Evolutionary conservation across 345 rosid species (phyloP).

Genomic region (Eucalyptus rudis): DNA sequence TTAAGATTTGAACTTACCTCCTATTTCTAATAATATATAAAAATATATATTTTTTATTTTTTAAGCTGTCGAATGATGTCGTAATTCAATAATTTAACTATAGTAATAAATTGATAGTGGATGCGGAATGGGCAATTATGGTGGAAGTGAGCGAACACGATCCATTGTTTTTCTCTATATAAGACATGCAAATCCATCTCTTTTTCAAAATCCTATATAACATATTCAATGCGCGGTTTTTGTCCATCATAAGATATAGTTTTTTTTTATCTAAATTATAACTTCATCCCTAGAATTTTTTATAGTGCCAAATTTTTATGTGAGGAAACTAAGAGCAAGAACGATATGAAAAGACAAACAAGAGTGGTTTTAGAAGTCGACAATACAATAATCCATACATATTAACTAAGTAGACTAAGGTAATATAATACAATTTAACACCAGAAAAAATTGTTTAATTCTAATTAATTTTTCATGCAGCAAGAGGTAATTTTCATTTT

Average conservation of each 20-base stretch:
- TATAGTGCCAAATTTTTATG: background rate
- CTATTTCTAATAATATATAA: background rate
- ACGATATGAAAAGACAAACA: background rate
- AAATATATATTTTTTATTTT: background rate
- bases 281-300: background rate
- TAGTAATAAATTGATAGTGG: background rate
- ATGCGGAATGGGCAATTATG: background rate
- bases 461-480: background rate
- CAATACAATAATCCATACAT: background rate
- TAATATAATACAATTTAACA: background rate
- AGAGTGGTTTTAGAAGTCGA: background rate
- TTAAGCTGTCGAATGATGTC: background rate
- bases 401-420: background rate
- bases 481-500: background rate
- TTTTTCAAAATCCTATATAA: background rate
- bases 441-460: background rate
- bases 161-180: background rate
- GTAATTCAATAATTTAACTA: background rate
- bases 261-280: background rate
- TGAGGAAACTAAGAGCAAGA: background rate
- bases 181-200: background rate
- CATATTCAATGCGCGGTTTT: background rate
- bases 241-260: background rate
- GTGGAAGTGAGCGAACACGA: background rate
- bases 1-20: background rate